Percentiles rank a stretch among this genome's conserved stretches.
Evolutionary conservation across 257 asterid species (phyloP).

Genomic region (Ophiorrhiza pumila): DNA sequence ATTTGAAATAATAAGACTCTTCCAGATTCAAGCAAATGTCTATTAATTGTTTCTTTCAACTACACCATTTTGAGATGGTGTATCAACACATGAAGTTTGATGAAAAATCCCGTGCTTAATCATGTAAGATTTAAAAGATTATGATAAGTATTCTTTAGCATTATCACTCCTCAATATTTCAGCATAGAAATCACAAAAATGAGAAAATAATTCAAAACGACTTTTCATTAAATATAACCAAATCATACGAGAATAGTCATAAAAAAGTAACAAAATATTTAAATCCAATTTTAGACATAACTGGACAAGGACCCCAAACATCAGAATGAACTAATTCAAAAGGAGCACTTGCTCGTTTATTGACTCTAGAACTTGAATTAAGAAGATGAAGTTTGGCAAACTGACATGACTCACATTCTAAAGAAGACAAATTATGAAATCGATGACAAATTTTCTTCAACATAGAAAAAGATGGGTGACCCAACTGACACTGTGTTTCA

Average conservation of each 20-base stretch:
- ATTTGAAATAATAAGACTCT: neutral
- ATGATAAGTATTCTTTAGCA: neutral
- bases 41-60: neutral
- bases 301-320: slow-evolving; percentile 4
- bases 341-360: neutral
- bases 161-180: neutral
- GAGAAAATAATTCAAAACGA: neutral
- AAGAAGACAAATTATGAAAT: neutral
- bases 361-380: neutral
- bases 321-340: slow-evolving; percentile 7
- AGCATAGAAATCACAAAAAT: neutral
- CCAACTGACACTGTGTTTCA: neutral
- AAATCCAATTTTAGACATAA: neutral
- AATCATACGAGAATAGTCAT: neutral
- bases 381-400: neutral
- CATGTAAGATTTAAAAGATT: neutral
- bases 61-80: neutral
- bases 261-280: slow-evolving; percentile 3
- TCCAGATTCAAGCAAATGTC: neutral
- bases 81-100: neutral
- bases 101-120: neutral
- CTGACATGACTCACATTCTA: neutral
- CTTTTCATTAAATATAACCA: slow-evolving; percentile 1
- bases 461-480: neutral
- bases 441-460: neutral